Conservation (phyloP, 306 rosid genomes). For the Delonix regia region DNA sequence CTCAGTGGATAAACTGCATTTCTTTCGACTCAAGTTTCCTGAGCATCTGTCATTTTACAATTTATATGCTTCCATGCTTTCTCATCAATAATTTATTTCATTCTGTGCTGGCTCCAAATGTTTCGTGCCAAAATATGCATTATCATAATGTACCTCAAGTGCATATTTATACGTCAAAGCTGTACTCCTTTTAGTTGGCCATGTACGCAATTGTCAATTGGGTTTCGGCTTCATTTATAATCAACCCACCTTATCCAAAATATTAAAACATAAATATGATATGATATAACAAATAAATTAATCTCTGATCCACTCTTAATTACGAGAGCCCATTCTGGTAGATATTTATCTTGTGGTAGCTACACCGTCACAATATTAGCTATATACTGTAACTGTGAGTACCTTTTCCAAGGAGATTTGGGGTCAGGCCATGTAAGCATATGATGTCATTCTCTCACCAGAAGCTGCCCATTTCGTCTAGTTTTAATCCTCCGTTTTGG, state of each 20-base stretch:
- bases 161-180: background rate
- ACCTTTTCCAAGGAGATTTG: background rate
- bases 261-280: background rate
- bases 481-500: background rate
- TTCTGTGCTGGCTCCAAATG: background rate
- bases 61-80: background rate
- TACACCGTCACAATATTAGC: background rate
- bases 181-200: background rate
- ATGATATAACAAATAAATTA: background rate
- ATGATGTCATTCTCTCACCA: background rate
- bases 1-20: background rate
- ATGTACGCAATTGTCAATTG: too few relatives aligned
- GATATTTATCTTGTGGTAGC: background rate
- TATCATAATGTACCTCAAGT: too few relatives aligned
- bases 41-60: background rate
- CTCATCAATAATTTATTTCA: background rate
- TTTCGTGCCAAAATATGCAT: background rate
- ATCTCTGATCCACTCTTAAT: too few relatives aligned
- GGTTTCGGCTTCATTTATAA: too few relatives aligned
- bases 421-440: background rate
- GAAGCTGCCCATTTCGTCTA: background rate
- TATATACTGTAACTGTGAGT: too few relatives aligned
- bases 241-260: background rate
- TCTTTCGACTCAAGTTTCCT: conserved; percentile 2
- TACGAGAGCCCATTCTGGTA: background rate